A percentile compares a stretch with the other conserved stretches of the same genome.
Evolutionary conservation across 139 green algal species (phyloP).

Genomic region (Auxenochlorella pyrenoidosa): DNA sequence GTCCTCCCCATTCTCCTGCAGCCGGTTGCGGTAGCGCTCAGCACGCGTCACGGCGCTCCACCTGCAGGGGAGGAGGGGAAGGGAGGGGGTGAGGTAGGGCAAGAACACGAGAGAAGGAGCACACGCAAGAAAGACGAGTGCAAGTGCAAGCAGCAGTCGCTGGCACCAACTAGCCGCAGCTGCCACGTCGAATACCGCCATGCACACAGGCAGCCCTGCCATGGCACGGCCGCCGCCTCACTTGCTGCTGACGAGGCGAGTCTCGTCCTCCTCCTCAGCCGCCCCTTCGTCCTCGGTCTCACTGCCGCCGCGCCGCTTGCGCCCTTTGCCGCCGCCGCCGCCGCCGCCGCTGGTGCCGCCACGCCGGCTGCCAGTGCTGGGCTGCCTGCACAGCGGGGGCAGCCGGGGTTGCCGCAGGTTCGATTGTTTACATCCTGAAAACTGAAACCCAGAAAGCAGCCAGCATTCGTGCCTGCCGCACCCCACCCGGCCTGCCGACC

Average conservation of each 20-base stretch:
- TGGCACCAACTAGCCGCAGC: neutral
- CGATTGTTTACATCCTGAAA: neutral
- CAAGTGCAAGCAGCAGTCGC: too few relatives aligned
- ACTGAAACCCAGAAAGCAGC: too few relatives aligned
- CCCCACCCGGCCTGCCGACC: neutral
- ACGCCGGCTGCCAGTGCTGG: neutral
- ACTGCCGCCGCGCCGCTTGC: slow-evolving; percentile 17
- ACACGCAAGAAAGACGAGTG: too few relatives aligned
- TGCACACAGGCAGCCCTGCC: neutral
- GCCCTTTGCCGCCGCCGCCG: slow-evolving; percentile 19
- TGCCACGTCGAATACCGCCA: too few relatives aligned
- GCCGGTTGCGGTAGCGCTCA: slow-evolving; percentile 81
- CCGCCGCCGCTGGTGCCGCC: neutral
- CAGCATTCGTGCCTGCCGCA: neutral
- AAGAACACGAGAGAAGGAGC: neutral
- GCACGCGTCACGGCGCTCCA: slow-evolving; percentile 76
- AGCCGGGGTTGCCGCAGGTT: too few relatives aligned
- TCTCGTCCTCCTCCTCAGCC: slow-evolving; percentile 55
- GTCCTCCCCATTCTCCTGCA: slow-evolving; percentile 63
- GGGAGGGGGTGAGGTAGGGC: neutral
- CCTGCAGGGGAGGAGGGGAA: slow-evolving; percentile 26
- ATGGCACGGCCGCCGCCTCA: neutral
- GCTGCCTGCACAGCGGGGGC: neutral
- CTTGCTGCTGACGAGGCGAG: slow-evolving; percentile 61
- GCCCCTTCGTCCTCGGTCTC: slow-evolving; percentile 37